A percentile compares a stretch with the other conserved stretches of the same genome.
Evolutionary conservation across 2,329 filamentous ascomycete genomes (phyloP).

Genomic region (Cytospora piceae): DNA sequence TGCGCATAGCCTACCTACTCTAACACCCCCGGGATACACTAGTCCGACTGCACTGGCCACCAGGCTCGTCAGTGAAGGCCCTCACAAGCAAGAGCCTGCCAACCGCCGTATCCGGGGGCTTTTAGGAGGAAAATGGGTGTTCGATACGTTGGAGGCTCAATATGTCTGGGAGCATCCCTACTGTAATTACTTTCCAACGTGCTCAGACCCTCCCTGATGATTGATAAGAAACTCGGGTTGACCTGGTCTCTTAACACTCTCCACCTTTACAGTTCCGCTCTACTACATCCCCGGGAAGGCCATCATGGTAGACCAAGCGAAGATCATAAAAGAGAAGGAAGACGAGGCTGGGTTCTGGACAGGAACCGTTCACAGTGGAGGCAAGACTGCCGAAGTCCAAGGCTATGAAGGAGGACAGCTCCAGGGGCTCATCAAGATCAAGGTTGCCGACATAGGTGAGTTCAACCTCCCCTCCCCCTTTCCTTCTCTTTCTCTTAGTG

Average conservation of each 20-base stretch:
- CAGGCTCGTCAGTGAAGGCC: conserved; percentile 36
- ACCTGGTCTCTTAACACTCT: too few relatives aligned
- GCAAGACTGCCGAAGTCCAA: conserved; percentile 33
- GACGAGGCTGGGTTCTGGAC: conserved; percentile 31
- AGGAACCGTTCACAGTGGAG: conserved; percentile 31
- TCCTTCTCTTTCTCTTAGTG: not conserved
- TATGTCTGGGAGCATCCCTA: conserved; percentile 44
- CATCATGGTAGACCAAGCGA: conserved; percentile 30
- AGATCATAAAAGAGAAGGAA: conserved; percentile 18
- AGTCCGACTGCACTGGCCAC: conserved; percentile 32
- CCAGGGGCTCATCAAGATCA: conserved; percentile 33
- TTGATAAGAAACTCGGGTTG: too few relatives aligned
- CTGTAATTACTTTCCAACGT: conserved; percentile 30
- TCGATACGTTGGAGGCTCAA: conserved; percentile 40
- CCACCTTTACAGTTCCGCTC: conserved; percentile 31
- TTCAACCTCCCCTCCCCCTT: conserved; percentile 21
- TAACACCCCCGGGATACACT: not conserved
- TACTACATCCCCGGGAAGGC: conserved; percentile 40
- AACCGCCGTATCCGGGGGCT: conserved; percentile 40
- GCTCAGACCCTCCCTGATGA: too few relatives aligned
- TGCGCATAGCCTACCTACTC: not conserved
- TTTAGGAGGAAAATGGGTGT: conserved; percentile 37
- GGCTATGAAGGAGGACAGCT: conserved; percentile 29
- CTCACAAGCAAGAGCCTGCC: conserved; percentile 38
- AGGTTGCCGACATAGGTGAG: conserved; percentile 24